Base-by-base conservation (phyloP, 225 moss, liverwort and hornwort species). In the Straminergon stramineum region DNA sequence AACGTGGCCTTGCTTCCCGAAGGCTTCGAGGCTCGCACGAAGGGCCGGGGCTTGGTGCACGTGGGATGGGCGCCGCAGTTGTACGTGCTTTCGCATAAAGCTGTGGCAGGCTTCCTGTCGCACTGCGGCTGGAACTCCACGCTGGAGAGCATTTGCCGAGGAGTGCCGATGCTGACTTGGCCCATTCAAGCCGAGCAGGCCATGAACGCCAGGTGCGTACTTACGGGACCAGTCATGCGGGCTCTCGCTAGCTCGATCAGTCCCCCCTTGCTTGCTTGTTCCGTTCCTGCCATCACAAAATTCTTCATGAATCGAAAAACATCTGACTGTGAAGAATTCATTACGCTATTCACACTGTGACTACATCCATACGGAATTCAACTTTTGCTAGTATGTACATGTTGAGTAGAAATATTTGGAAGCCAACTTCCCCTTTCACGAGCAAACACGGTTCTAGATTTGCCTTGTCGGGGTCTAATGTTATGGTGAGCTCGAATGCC, bases 41-140 rank as follows among this genome's bases (percentile, higher is more conserved):
- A 75, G 85, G 90, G 76, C n/a, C 65, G 90, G 37, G 92, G 92
- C 30, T 48, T 75, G 13, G 45, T 92, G 37, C 66, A 87, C 35
- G 17, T 57, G 17, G 56, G 63, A 2, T 92, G 92, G 90, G 92
- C 83, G 65, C 82, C 92, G 66, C 90, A 92, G 87, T 75, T 92
- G 17, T 79, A 87, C 14, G 84, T 90, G 57, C 65, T 92, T 16
- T 84, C 70, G 61, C 90, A 92, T 9, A 8, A 56, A 15, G 80
- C 90, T 19, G 19, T 74, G 3, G 90, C 87, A 24, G 92, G 89
- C 51, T 92, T 90, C 79, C 90, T 91, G 12, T 81, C 91, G 41
- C 91, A 92, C 60, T 90, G 91, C 79, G 91, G 91, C 9, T 92
- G 89, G 91, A 92, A 92, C 51, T 89, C 91, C 37, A 79, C 71